Evolutionary conservation across 2,329 filamentous ascomycete species (phyloP).

Genomic region (Claviceps digitariae): DNA sequence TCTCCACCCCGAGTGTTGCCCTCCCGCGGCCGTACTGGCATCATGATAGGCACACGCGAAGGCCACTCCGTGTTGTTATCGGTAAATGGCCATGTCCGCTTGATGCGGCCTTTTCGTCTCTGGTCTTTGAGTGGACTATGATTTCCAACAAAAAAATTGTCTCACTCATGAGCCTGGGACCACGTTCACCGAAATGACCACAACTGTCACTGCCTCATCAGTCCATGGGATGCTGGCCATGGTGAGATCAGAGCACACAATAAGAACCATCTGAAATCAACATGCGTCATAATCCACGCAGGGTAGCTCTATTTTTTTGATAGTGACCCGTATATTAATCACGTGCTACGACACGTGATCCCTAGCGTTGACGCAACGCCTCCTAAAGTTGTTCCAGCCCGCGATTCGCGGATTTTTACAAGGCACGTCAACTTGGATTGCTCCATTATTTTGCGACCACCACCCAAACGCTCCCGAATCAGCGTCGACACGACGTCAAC

Average conservation of each 20-base stretch:
- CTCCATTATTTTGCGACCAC: not conserved
- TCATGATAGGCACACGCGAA: not conserved
- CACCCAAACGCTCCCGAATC: not conserved
- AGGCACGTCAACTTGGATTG: not conserved
- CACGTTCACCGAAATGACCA: too few relatives aligned
- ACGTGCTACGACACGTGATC: not conserved
- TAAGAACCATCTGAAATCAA: too few relatives aligned
- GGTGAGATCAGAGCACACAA: too few relatives aligned
- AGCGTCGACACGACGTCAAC: not conserved
- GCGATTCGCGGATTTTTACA: not conserved
- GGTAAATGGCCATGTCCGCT: too few relatives aligned
- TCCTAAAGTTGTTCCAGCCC: not conserved
- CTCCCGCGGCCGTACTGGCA: not conserved
- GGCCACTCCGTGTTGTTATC: not conserved
- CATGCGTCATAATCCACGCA: not conserved
- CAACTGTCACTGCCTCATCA: too few relatives aligned
- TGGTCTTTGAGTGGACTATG: too few relatives aligned
- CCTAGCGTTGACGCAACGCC: not conserved
- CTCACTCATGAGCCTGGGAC: too few relatives aligned
- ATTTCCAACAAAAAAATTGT: too few relatives aligned
- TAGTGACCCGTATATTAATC: not conserved
- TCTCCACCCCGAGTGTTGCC: not conserved
- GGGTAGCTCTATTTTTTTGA: not conserved
- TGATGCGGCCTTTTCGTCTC: too few relatives aligned
- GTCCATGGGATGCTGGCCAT: too few relatives aligned